These are phyloP conservation scores for Wallacemonas sp. DNA, from an alignment of 208 protist genomes.

Conservation along the genomic window DNA sequence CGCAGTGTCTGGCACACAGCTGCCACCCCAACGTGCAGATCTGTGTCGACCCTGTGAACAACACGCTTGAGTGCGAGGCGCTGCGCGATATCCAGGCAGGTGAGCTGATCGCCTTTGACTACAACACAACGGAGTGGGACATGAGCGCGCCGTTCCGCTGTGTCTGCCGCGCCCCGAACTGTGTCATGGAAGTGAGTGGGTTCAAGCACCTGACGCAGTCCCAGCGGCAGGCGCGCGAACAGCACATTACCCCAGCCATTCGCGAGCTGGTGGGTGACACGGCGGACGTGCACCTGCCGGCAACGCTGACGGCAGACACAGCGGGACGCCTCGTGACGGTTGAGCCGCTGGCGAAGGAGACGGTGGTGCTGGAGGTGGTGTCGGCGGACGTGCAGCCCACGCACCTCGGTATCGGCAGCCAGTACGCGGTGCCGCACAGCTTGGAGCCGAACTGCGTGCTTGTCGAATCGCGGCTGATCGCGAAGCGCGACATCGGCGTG, in stretches of 20 bases:
- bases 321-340: constrained; percentile 33
- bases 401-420: constrained; percentile 50
- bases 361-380: constrained; percentile 62
- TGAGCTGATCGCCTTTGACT: constrained; percentile 80
- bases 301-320: constrained; percentile 26
- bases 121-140: constrained; percentile 84
- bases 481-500: constrained; percentile 29
- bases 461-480: constrained; percentile 73
- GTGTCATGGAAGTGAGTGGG: constrained; percentile 66
- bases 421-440: constrained; percentile 59
- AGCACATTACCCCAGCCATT: constrained; percentile 54
- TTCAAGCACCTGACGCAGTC: constrained; percentile 72
- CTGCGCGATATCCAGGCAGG: constrained; percentile 58
- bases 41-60: constrained; percentile 56
- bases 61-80: constrained; percentile 70
- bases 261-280: constrained; percentile 38
- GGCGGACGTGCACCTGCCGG: constrained; percentile 43
- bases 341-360: constrained; percentile 28
- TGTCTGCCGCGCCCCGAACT: constrained; percentile 52
- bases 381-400: constrained; percentile 70
- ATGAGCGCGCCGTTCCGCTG: constrained; percentile 74
- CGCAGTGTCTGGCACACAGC: constrained; percentile 81
- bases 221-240: constrained; percentile 36
- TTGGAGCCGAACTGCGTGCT: constrained; percentile 57
- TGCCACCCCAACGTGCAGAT: constrained; percentile 79